Evolutionary conservation across 345 rosid genomes (phyloP), one percentile per base, ranked within the genome.

Genomic region (Syzygium aqueum): DNA sequence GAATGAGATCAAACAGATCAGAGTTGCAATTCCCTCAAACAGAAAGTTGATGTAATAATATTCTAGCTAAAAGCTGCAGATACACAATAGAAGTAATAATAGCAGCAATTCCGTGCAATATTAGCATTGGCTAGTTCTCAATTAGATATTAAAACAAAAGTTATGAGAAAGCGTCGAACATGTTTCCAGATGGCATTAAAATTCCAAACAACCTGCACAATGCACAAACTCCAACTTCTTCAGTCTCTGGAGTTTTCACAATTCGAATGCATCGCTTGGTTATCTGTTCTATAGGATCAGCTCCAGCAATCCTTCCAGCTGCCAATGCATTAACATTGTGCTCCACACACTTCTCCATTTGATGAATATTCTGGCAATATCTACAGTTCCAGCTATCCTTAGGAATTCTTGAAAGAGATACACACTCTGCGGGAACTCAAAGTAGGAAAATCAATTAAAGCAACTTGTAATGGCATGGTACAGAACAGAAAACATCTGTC

Each of bases 231-330:
- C 97, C 95, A 88, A 91, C 90, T 87, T 94, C 98, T 63, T 73
- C 80, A 73, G 91, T 89, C 85, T 87, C 96, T 15, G 93, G 86
- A 33, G 94, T 92, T 89, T 93, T 90, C 87, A 96, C 96, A 86
- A 96, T 96, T 43, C 99, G 97, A 87, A 96, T 97, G 92, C 97
- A 95, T 89, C 99, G 90, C 88, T 91, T 93, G 43, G 96, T 92
- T 90, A 97, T 97, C 92, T 97, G 93, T 84, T 92, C 97, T 85
- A 96, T 94, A 40, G 98, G 96, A 93, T 97, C 99, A 90, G 94
- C 93, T 91, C 99, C 99, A 11, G 92, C 91, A 91, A 96, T 92
- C 89, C 98, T 95, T 73, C 99, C 98, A 86, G 98, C 99, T 33
- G 99, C 99, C 87, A 94, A 85, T 49, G 99, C 98, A 90, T 97